A percentile compares a stretch with the other conserved stretches of the same genome.
Evolutionary conservation across 1,284 basidiomycete genomes (phyloP).

Genomic region (Moesziomyces parantarcticus): DNA sequence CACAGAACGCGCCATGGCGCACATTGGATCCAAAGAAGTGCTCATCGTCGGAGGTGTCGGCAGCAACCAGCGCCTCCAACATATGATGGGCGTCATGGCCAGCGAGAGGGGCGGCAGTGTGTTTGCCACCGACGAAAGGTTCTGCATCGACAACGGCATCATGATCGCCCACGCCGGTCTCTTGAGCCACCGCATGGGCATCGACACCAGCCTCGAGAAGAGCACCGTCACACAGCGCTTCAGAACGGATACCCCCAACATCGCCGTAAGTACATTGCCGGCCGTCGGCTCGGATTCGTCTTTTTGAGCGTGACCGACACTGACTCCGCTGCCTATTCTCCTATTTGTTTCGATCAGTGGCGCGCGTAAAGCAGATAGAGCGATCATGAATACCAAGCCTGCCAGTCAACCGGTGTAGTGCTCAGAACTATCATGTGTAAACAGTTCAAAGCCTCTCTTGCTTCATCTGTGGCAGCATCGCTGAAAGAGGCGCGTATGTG

Average conservation of each 20-base stretch:
- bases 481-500: neutral
- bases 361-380: conserved; percentile 6
- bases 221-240: conserved; percentile 65
- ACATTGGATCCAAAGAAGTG: conserved; percentile 94
- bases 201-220: conserved; percentile 58
- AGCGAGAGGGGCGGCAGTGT: conserved; percentile 86
- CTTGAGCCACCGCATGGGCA: conserved; percentile 89
- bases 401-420: too few species aligned
- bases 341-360: conserved; percentile 8
- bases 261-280: conserved; percentile 38
- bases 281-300: neutral
- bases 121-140: conserved; percentile 96
- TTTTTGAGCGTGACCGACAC: neutral
- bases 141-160: conserved; percentile 99
- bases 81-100: conserved; percentile 99
- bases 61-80: conserved; percentile 84
- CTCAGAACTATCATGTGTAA: too few species aligned
- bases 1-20: conserved; percentile 98
- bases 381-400: neutral
- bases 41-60: conserved; percentile 98
- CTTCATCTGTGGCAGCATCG: too few species aligned
- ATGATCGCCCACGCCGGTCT: conserved; percentile 99
- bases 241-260: conserved; percentile 62
- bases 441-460: neutral
- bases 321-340: neutral